phyloP scores from a whole-genome alignment of 139 green algal genomes.

The Zygnema circumcarinatum region DNA sequence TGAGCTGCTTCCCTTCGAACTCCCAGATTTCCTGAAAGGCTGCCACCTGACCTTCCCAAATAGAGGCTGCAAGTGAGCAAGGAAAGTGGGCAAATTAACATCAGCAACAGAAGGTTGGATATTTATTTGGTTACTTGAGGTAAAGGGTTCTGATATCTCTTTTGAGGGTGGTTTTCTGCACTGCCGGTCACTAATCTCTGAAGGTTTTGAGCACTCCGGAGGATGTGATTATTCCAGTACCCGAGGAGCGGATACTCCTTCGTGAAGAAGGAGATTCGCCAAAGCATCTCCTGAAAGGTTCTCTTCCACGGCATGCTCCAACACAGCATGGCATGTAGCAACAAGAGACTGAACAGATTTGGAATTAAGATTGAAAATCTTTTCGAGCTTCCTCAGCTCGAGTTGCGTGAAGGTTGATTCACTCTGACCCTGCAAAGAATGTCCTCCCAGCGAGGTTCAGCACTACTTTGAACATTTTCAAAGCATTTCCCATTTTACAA shows the following conservation, averaged over 20 bases:
- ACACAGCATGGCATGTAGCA: background rate
- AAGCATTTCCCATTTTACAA: too few relatives aligned
- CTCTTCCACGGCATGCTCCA: background rate
- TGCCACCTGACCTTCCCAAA: background rate
- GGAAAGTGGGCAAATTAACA: background rate
- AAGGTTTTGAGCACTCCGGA: too few relatives aligned
- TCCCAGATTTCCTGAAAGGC: background rate
- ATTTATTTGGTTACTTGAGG: too few relatives aligned
- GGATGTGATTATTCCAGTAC: too few relatives aligned
- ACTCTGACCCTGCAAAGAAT: too few relatives aligned
- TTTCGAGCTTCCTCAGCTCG: background rate
- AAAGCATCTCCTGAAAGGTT: background rate
- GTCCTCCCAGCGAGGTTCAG: too few relatives aligned
- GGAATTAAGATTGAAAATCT: slow-evolving; percentile 1
- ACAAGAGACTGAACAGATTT: background rate
- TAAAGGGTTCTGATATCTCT: too few relatives aligned
- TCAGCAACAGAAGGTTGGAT: too few relatives aligned
- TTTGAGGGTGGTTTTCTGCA: too few relatives aligned
- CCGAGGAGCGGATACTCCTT: background rate
- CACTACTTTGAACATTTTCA: too few relatives aligned
- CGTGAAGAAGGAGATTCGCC: background rate
- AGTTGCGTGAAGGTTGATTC: background rate
- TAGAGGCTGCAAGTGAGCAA: background rate
- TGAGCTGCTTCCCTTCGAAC: background rate
- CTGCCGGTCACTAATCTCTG: too few relatives aligned